Base-by-base conservation (phyloP, 2,329 filamentous ascomycete genomes). In the Boeremia exigua region DNA sequence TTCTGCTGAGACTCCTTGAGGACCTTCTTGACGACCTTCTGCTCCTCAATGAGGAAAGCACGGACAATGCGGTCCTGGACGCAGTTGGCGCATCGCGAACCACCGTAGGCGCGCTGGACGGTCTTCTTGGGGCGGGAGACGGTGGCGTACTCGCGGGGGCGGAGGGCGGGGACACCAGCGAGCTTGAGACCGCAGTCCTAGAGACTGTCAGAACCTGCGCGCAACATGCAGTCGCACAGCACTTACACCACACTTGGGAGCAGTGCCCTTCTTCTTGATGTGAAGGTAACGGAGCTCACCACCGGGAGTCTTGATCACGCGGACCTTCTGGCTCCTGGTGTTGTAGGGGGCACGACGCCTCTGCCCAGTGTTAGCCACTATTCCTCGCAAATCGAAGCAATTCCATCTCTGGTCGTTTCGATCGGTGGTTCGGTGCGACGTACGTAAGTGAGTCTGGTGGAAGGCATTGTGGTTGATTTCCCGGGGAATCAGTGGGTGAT, bases 21-120 rank as follows among this genome's bases (percentile, higher is more conserved):
- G 76, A 99, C 95, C 91, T 99, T 99, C 92, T 99, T 99, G 83
- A 99, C 95, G 75, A 99, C 98, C 91, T 99, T 99, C 87, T 99
- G 95, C 88, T 99, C 95, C 86, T 99, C 96, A 70, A 99, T 98
- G 80, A 99, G 84, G 89, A 99, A 99, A 66, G 95, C 95, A 74
- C 95, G 92, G 73, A 97, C 92, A 72, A 99, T 91, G 74, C 95
- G 90, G 86, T 99, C 95, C 82, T 94, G 93, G 73, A 99, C 95
- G 82, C 95, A 99, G 87, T 92, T 95, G 78, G 90, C 92, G 86
- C 95, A 99, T 87, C 95, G 91, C 76, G 93, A 97, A 78, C 95
- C 95, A 81, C 95, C 72, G 81, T 99, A 99, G 77, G 95, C 93
- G 76, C 95, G 92, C 85, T 95, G 91, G 80, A 99, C 95, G 75